Base-by-base conservation (phyloP, 176 grass and related monocot species). In the Hsuehochloa calcarea region DNA sequence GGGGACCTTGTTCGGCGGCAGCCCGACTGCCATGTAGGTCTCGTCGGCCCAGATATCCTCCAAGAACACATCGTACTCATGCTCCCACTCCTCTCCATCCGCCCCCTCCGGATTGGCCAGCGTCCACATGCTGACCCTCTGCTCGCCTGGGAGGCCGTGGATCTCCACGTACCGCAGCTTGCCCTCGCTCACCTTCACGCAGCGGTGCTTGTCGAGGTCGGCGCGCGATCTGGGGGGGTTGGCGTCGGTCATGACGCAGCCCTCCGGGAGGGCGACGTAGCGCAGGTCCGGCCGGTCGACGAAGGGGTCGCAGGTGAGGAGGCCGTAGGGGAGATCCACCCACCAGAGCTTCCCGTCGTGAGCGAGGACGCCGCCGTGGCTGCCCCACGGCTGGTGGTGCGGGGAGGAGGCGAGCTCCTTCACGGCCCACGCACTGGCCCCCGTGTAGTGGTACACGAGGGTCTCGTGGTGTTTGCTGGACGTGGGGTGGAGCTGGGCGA, bases 231-330 rank as follows among this genome's bases (percentile, higher is more conserved):
- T 10, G 22, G 11, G n/a, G 12, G 5, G 2, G n/a, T 8, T 17
- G 6, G 27, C 4, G 15, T 14, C 15, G 0, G 7, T 6, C 16
- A 46, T 14, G 20, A 26, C 31, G 13, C 22, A 0, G 41, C 20
- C 55, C 26, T 1, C 0, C 6, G 73, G 72, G 23, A 68, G 72
- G 23, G 34, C 9, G 63, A 85, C 10, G 73, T 31, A 13, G 62
- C 23, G 29, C 47, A 85, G 46, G 23, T 13, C 16, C 25, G 63
- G 38, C 10, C 1, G 1, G 37, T 31, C 73, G 17, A 12, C 37
- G 83, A 85, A 85, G 12, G 83, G 73, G 64, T 85, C 25, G 74
- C 64, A 68, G 74, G 65, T 13, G 25, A 85, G 39, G n/a, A 85
- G 0, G 6, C 63, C 73, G 47, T 43, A 69, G 37, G 63, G 2